Percentiles rank a stretch among this genome's conserved stretches.
phyloP scores from a whole-genome alignment of 306 rosid genomes.

The Cicer chorassanicum region DNA sequence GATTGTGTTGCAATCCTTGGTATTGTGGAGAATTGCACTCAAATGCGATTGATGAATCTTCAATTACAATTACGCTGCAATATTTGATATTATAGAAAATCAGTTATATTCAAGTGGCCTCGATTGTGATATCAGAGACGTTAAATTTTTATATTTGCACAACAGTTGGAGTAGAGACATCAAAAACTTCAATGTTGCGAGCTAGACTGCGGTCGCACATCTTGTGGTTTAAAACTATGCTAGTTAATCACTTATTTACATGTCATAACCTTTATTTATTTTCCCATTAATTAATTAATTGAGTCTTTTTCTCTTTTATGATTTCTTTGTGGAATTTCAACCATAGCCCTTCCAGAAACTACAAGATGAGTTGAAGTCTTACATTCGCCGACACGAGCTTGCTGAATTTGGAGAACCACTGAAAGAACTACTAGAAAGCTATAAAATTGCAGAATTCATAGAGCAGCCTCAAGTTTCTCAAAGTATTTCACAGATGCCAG shows the following conservation, averaged over 20 bases:
- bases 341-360: slow-evolving; percentile 69
- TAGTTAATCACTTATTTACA: neutral
- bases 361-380: slow-evolving; percentile 68
- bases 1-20: neutral
- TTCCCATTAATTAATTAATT: slow-evolving; percentile 2
- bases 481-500: slow-evolving; percentile 62
- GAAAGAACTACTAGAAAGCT: slow-evolving; percentile 66
- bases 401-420: slow-evolving; percentile 55
- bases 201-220: neutral
- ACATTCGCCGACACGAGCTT: slow-evolving; percentile 58
- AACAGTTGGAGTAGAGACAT: neutral
- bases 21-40: neutral
- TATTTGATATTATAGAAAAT: neutral
- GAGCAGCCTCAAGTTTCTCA: slow-evolving; percentile 69
- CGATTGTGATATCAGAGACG: neutral
- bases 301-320: slow-evolving; percentile 12
- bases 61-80: neutral
- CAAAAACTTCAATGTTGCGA: neutral
- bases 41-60: neutral
- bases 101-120: neutral
- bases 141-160: no score
- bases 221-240: neutral
- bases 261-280: neutral
- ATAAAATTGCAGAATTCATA: slow-evolving; percentile 50
- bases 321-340: slow-evolving; percentile 11